Percentiles rank a stretch among this genome's conserved stretches.
phyloP scores from a whole-genome alignment of 2,329 filamentous ascomycete genomes.

The Chalaropsis thielavioides region DNA sequence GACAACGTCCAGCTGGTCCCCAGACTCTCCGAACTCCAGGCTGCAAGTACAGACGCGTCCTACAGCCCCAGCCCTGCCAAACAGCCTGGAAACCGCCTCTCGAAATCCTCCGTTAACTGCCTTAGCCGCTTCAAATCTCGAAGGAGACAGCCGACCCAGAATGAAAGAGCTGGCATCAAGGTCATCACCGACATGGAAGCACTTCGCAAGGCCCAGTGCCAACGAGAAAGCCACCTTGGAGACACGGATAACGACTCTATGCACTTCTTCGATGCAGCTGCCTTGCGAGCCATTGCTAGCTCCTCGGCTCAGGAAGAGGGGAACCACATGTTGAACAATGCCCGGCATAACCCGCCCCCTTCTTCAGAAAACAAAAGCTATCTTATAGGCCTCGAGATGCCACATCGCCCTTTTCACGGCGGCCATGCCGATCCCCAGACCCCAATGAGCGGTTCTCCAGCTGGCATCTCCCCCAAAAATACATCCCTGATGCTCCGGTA shows the following conservation, averaged over 20 bases:
- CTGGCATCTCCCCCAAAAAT: slow-evolving; percentile 22
- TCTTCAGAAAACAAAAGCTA: slow-evolving; percentile 59
- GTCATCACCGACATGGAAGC: slow-evolving; percentile 54
- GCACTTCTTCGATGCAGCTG: slow-evolving; percentile 45
- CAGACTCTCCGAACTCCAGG: not conserved
- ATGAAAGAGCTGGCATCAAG: slow-evolving; percentile 48
- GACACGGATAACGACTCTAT: slow-evolving; percentile 22
- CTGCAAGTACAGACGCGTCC: not conserved
- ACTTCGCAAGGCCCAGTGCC: slow-evolving; percentile 25
- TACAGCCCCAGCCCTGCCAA: not conserved
- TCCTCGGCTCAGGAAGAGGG: slow-evolving; percentile 32
- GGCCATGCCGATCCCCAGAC: slow-evolving; percentile 36
- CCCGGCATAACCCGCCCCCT: slow-evolving; percentile 31
- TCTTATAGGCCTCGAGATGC: slow-evolving; percentile 54
- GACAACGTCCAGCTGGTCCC: slow-evolving; percentile 26
- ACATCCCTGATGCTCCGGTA: slow-evolving; percentile 9
- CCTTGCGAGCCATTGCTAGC: slow-evolving; percentile 45
- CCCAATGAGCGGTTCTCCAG: slow-evolving; percentile 29
- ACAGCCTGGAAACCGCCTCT: slow-evolving; percentile 16
- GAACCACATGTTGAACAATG: slow-evolving; percentile 33
- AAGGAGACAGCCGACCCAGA: slow-evolving; percentile 45
- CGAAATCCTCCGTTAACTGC: slow-evolving; percentile 29
- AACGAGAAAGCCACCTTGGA: slow-evolving; percentile 13
- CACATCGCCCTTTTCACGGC: slow-evolving; percentile 30
- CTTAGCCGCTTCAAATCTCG: slow-evolving; percentile 40